Base-by-base conservation (phyloP, 2,329 filamentous ascomycete species). In the Claviceps humidiphila region DNA sequence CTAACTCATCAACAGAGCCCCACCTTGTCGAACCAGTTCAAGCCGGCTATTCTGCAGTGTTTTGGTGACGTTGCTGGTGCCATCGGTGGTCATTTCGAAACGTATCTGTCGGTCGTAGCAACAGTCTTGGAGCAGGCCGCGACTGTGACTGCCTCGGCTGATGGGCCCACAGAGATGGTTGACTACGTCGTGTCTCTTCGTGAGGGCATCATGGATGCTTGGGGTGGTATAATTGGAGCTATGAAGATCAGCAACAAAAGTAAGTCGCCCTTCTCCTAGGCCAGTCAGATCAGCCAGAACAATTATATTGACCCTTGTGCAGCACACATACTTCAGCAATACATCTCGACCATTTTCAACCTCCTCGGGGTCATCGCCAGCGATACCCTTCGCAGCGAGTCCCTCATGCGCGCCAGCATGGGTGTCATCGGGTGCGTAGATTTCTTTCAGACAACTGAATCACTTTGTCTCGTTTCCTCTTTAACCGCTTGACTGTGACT, bases 141-240 rank as follows among this genome's bases (percentile, higher is more conserved):
- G 17, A 82, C 78, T 45, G 89, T 98, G 53, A 87, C 84, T 37
- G 81, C 87, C 43, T 81, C 81, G 53, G 77, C 82, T 30, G 89
- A 96, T 59, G 84, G 86, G 54, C 87, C 86, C 49, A 93, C 90
- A 61, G 93, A 98, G 71, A 95, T 97, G 86, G 84, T 90, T 53
- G 91, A 97, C 70, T 98, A 98, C 66, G 85, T 98, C 60, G 81
- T 95, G 58, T 95, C 90, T 20, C 78, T 98, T 48, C 85, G 93
- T 51, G 94, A 98, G 66, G 93, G 91, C 60, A 97, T 98, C 59
- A 95, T 97, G 85, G 93, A 98, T 75, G 93, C 93, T 38, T 98
- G 94, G 90, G 89, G 90, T 62, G 93, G 93, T 59, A 93, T 95
- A 59, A 89, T 98, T 64, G 83, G 91, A 67, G 89, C 93, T 51